These are phyloP conservation scores for Lactarius vividus DNA, from an alignment of 768 basidiomycete species.

Conservation along the genomic window DNA sequence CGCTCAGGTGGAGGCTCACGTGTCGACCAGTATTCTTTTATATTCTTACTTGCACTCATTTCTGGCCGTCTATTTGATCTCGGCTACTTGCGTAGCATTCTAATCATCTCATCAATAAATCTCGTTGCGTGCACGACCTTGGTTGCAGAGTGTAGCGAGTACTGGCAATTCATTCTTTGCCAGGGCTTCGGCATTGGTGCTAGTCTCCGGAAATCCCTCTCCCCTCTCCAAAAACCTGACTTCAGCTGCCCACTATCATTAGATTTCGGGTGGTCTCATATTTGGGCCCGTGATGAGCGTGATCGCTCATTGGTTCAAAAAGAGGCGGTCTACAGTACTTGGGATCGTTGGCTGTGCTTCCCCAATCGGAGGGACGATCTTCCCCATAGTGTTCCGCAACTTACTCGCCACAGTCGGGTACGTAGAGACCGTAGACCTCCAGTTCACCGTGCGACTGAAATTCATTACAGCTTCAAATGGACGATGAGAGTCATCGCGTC, in stretches of 20 bases:
- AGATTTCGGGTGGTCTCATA: conserved; percentile 47
- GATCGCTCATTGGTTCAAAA: conserved; percentile 73
- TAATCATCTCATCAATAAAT: conserved; percentile 46
- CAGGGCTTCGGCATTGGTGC: conserved; percentile 71
- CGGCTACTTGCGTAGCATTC: conserved; percentile 58
- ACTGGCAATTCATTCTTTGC: conserved; percentile 77
- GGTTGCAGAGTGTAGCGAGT: conserved; percentile 65
- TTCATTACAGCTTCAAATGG: conserved; percentile 61
- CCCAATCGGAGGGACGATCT: conserved; percentile 63
- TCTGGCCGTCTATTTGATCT: conserved; percentile 72
- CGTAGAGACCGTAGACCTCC: neutral
- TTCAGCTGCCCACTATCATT: neutral
- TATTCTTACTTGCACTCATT: conserved; percentile 60
- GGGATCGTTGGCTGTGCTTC: conserved; percentile 64
- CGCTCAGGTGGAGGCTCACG: neutral
- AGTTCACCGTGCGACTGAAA: neutral
- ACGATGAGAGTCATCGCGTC: conserved; percentile 71
- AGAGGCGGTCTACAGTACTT: conserved; percentile 52
- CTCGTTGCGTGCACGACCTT: conserved; percentile 59
- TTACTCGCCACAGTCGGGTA: conserved; percentile 57
- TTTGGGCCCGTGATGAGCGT: conserved; percentile 61
- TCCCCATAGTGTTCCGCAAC: conserved; percentile 60
- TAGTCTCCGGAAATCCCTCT: conserved; percentile 28
- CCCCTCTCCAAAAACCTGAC: neutral
- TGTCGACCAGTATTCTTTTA: conserved; percentile 51